Evolutionary conservation across 306 rosid genomes (phyloP).

Genomic region (Mucuna pruriens): DNA sequence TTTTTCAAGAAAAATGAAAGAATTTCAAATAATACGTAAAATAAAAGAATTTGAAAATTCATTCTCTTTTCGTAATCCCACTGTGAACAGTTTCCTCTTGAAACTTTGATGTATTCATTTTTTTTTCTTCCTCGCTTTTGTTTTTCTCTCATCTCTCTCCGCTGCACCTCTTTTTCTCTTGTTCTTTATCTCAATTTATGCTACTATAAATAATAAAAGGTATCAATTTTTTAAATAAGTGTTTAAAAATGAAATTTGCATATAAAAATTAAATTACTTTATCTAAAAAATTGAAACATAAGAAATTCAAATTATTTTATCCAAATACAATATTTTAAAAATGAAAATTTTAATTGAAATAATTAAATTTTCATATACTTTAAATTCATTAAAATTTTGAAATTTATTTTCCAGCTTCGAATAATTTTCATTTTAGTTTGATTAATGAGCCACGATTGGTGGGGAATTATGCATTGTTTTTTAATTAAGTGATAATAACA

Average conservation of each 20-base stretch:
- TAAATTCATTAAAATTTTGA: no score
- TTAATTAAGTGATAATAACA: background rate
- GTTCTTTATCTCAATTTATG: no score
- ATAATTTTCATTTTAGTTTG: background rate
- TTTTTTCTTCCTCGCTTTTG: background rate
- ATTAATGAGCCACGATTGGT: slow-evolving; percentile 1
- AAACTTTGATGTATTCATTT: background rate
- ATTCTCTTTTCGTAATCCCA: no score
- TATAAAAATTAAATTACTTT: background rate
- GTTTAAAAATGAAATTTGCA: background rate
- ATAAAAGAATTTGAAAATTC: no score
- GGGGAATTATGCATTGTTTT: background rate
- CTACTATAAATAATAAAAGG: background rate
- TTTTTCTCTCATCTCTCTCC: no score
- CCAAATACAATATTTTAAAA: background rate
- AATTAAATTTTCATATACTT: background rate
- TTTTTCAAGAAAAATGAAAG: no score
- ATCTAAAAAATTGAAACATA: background rate
- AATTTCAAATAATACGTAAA: background rate
- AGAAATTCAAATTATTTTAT: background rate
- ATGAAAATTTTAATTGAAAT: background rate
- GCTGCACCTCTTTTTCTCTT: no score
- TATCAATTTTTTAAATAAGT: background rate
- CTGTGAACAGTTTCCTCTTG: background rate
- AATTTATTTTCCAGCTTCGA: no score